Conservation (phyloP, 306 rosid genomes). For the Vigna reflexopilosa region DNA sequence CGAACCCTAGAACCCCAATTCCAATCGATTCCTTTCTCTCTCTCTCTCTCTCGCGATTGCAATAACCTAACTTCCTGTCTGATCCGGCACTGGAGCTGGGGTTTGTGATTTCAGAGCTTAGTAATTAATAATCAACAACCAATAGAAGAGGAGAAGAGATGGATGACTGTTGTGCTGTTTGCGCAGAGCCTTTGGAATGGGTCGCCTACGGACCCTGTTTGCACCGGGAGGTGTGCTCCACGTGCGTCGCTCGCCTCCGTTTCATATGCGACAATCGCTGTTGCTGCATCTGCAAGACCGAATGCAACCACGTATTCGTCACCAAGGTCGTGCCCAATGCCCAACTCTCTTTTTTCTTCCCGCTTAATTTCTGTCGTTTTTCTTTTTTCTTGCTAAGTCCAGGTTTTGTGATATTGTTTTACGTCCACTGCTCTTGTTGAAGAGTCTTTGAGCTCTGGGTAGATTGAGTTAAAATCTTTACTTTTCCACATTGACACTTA, state of each 20-base stretch:
- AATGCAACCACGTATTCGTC: constrained; percentile 68
- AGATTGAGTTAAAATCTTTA: neutral
- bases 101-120: constrained; percentile 27
- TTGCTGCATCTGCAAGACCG: constrained; percentile 93
- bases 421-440: neutral
- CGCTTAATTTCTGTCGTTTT: neutral
- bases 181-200: constrained; percentile 95
- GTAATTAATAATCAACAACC: neutral
- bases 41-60: neutral
- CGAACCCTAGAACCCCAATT: constrained; percentile 36
- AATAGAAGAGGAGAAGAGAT: constrained; percentile 42
- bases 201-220: constrained; percentile 93
- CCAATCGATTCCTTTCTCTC: neutral
- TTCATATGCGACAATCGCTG: constrained; percentile 85
- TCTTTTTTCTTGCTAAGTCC: neutral
- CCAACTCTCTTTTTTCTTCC: neutral
- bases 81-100: constrained; percentile 41
- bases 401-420: neutral
- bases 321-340: constrained; percentile 68
- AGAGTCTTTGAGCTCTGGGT: neutral
- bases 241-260: constrained; percentile 96
- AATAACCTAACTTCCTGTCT: neutral
- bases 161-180: constrained; percentile 97
- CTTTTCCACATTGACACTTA: neutral
- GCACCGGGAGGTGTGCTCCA: constrained; percentile 95